phyloP scores from a whole-genome alignment of 495 filamentous ascomycete genomes.

The Diplogelasinospora grovesii region DNA sequence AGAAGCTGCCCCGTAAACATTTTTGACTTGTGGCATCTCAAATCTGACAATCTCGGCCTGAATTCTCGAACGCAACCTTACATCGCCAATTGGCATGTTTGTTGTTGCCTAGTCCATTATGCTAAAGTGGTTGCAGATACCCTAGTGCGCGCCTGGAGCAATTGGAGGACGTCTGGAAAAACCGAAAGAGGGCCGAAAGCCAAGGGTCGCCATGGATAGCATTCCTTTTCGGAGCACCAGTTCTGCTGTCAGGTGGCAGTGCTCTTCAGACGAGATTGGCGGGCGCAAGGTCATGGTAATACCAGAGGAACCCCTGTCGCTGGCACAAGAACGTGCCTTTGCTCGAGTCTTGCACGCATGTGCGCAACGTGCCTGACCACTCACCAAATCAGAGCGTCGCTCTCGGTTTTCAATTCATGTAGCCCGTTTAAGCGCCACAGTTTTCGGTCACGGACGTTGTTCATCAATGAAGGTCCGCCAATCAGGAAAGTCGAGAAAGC shows the following conservation, averaged over 20 bases:
- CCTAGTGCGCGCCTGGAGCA: too few species aligned
- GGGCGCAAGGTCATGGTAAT: too few species aligned
- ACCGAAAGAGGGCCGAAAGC: neutral
- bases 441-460: neutral
- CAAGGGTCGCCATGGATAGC: neutral
- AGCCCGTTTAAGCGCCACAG: neutral
- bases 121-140: conserved; percentile 8
- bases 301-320: too few species aligned
- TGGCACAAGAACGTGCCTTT: neutral
- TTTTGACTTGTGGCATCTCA: too few species aligned
- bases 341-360: neutral
- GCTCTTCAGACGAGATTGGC: conserved; percentile 16
- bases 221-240: neutral
- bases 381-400: neutral
- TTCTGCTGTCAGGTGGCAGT: conserved; percentile 2
- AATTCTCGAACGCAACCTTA: too few species aligned
- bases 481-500: neutral
- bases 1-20: too few species aligned
- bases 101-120: too few species aligned
- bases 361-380: neutral
- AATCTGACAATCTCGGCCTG: too few species aligned
- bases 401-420: neutral
- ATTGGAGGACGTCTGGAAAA: too few species aligned
- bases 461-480: too few species aligned
- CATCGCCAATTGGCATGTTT: too few species aligned